Conservation (phyloP, 495 filamentous ascomycete genomes). For the Bacidia gigantensis region DNA sequence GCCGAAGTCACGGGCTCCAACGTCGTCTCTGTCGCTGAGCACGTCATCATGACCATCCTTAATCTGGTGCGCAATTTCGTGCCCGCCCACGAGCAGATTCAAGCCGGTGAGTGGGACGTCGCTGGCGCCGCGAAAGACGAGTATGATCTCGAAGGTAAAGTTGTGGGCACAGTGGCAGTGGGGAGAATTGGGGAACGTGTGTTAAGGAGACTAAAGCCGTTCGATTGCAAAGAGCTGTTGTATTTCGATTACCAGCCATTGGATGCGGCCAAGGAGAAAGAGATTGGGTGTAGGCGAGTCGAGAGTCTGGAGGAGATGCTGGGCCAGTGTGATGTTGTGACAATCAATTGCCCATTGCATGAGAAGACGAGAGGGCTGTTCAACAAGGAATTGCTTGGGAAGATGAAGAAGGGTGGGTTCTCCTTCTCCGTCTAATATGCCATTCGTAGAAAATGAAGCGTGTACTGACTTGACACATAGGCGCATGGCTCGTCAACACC, state of each 20-base stretch:
- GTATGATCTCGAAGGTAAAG: slow-evolving; percentile 93
- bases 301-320: slow-evolving; percentile 86
- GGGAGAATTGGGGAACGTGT: slow-evolving; percentile 98
- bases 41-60: slow-evolving; percentile 99
- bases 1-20: slow-evolving; percentile 94
- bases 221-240: slow-evolving; percentile 98
- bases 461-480: no score
- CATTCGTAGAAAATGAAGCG: no score
- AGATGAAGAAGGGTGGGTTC: slow-evolving; percentile 87
- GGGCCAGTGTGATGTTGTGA: slow-evolving; percentile 91
- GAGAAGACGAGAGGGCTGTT: slow-evolving; percentile 93
- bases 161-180: slow-evolving; percentile 93
- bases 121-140: slow-evolving; percentile 94
- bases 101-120: slow-evolving; percentile 83
- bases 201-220: slow-evolving; percentile 81
- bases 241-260: slow-evolving; percentile 99
- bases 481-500: slow-evolving; percentile 94
- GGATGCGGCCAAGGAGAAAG: slow-evolving; percentile 71
- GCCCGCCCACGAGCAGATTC: slow-evolving; percentile 88
- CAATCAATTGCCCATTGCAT: slow-evolving; percentile 98
- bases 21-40: slow-evolving; percentile 80
- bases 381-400: slow-evolving; percentile 98
- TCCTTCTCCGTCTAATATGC: neutral
- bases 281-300: slow-evolving; percentile 90
- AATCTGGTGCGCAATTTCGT: slow-evolving; percentile 94